Percentiles rank a stretch among this genome's conserved stretches.
Evolutionary conservation across 306 rosid genomes (phyloP).

Genomic region (Casuarina cunninghamiana): DNA sequence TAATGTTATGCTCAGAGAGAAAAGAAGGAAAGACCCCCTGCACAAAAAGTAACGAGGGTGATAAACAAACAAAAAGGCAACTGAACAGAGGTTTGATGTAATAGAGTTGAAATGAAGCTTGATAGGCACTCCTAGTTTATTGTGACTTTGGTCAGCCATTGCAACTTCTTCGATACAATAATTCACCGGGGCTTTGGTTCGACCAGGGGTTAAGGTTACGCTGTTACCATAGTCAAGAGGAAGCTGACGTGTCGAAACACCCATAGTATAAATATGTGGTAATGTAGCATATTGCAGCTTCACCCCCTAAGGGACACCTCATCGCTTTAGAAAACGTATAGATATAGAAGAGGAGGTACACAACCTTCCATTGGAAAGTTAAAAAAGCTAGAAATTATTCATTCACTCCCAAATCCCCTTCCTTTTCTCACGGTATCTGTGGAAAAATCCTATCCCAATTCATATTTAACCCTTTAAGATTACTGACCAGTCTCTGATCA

Average conservation of each 20-base stretch:
- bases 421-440: slow-evolving; percentile 24
- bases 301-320: slow-evolving; percentile 53
- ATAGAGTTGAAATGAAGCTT: too few relatives aligned
- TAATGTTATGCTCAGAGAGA: too few relatives aligned
- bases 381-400: slow-evolving; percentile 30
- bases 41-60: too few relatives aligned
- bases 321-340: slow-evolving; percentile 40
- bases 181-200: slow-evolving; percentile 26
- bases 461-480: slow-evolving; percentile 16
- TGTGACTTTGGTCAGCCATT: not conserved
- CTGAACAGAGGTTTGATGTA: too few relatives aligned
- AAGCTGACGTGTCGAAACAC: slow-evolving; percentile 24
- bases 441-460: slow-evolving; percentile 17
- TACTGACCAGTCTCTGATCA: slow-evolving; percentile 35
- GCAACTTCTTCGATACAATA: not conserved
- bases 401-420: slow-evolving; percentile 28
- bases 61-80: not conserved
- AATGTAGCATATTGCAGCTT: slow-evolving; percentile 21
- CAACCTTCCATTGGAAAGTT: slow-evolving; percentile 29
- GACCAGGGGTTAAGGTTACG: slow-evolving; percentile 20
- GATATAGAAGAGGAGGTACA: slow-evolving; percentile 28
- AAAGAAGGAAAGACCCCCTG: too few relatives aligned
- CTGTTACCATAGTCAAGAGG: slow-evolving; percentile 24
- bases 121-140: too few relatives aligned
- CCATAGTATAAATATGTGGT: slow-evolving; percentile 14